Evolutionary conservation across 345 rosid species (phyloP).

Genomic region (Lenwebbia sp.): DNA sequence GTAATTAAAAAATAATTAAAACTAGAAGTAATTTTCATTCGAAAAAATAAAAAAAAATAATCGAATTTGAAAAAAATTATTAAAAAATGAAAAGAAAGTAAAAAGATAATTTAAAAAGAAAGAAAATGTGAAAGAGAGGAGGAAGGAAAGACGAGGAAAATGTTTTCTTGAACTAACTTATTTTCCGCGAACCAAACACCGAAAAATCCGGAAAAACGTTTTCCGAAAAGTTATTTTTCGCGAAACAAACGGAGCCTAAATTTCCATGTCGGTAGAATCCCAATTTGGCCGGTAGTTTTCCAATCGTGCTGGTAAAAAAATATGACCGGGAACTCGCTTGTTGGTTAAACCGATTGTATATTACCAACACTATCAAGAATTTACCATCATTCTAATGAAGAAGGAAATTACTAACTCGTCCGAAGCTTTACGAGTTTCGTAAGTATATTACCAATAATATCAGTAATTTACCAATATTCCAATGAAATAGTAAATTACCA

Average conservation of each 20-base stretch:
- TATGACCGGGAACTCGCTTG: neutral
- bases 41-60: too few relatives aligned
- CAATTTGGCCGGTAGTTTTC: neutral
- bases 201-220: too few relatives aligned
- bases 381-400: neutral
- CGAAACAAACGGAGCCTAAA: neutral
- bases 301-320: neutral
- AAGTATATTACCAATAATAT: neutral
- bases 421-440: fast-evolving
- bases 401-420: neutral
- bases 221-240: too few relatives aligned
- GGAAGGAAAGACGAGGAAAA: too few relatives aligned
- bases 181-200: too few relatives aligned
- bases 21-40: too few relatives aligned
- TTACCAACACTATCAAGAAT: neutral
- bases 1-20: too few relatives aligned
- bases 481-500: neutral
- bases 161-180: too few relatives aligned
- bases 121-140: too few relatives aligned
- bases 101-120: too few relatives aligned
- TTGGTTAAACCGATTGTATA: fast-evolving
- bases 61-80: too few relatives aligned
- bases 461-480: neutral
- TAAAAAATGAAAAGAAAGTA: too few relatives aligned
- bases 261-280: fast-evolving